Evolutionary conservation across 2,329 filamentous ascomycete genomes (phyloP), one percentile per base, ranked within the genome.

Genomic region (Colletotrichum tropicale): DNA sequence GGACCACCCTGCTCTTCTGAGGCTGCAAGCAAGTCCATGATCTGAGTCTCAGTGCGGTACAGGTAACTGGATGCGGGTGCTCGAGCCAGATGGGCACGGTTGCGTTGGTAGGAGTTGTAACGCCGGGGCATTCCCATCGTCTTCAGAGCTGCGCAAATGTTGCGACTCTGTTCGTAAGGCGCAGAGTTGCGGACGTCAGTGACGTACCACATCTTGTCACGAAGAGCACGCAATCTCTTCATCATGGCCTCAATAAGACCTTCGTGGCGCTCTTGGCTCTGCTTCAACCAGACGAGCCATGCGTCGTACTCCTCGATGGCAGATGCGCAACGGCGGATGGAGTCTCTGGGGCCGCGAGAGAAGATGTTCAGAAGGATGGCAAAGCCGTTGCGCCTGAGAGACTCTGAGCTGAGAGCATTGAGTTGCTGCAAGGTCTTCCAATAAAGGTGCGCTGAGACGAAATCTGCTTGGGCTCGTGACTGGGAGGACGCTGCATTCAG

Each of bases 161-260:
- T 95, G 74, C 93, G 93, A 52, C 95, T 95, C 79, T 98, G 94
- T 76, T 97, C 95, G 80, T 98, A 98, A 12, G 93, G 92, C 65
- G 93, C 94, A 6, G 97, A 98, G 80, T 96, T 96, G 77, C 95
- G 94, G 32, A 98, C 96, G 83, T 98, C 96, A 2, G 95, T 96
- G 76, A 97, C 94, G 83, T 98, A 99, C 97, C 97, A 99, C 95
- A 98, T 98, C 88, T 98, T 98, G 83, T 98, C 95, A 56, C 97
- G 92, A 52, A 98, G 89, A 26, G 94, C 93, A 73, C 93, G 91
- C 48, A 97, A 89, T 7, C 92, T 91, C 74, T 89, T 89, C 89
- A 95, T 94, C 91, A 95, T 94, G 7, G 91, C 89, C 55, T 95
- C 93, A 43, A 96, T 93, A 15, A 92, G 90, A 4, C 89, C 90